Evolutionary conservation across 208 protist genomes (phyloP).

Genomic region (Naegleria fowleri): DNA sequence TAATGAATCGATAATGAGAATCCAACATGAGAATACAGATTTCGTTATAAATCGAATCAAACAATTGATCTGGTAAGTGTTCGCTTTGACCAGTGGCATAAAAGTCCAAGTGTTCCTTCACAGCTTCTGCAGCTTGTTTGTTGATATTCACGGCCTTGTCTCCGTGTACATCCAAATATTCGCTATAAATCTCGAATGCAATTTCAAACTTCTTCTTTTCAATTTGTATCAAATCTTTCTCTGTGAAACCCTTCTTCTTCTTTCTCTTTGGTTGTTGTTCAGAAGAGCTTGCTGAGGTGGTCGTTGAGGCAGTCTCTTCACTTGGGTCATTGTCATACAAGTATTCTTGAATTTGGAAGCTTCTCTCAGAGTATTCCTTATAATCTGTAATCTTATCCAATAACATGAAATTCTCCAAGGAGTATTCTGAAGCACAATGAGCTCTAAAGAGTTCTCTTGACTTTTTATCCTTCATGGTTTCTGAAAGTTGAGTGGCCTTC

Average conservation of each 20-base stretch:
- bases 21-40: not conserved
- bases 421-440: not conserved
- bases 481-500: not conserved
- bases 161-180: not conserved
- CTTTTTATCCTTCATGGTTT: not conserved
- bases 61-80: not conserved
- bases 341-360: not conserved
- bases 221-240: not conserved
- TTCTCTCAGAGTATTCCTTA: not conserved
- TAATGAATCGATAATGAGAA: not conserved
- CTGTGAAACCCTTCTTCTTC: not conserved
- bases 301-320: not conserved
- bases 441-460: not conserved
- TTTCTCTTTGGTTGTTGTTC: not conserved
- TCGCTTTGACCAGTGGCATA: not conserved
- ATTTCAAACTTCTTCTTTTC: conserved; percentile 1
- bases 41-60: not conserved
- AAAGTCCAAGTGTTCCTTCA: not conserved
- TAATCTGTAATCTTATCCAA: not conserved
- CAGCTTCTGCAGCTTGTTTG: not conserved
- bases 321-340: not conserved
- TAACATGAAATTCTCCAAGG: not conserved
- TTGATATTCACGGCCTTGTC: not conserved
- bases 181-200: not conserved
- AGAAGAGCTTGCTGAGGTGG: not conserved